Base-by-base conservation (phyloP, 352 stramenopile genomes). In the Globisporangium nodosum region DNA sequence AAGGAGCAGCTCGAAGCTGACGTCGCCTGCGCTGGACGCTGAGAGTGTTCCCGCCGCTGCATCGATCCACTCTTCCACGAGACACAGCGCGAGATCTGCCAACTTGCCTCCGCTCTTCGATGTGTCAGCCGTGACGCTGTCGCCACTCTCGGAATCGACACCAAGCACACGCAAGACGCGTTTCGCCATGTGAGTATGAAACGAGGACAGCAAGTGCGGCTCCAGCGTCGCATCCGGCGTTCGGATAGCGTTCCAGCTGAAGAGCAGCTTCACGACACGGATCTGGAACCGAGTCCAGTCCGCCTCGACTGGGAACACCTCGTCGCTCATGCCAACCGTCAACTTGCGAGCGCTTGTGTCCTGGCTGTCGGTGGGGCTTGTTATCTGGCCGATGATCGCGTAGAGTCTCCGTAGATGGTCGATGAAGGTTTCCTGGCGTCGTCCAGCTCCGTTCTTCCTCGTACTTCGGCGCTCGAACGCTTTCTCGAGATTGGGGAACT, bases 1-100 rank as follows among this genome's bases (percentile, higher is more conserved):
- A 21, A 74, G 60, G 16, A 67, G 20, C 0, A 78, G 24, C 54
- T 78, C 61, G 52, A 64, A 70, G 1, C 45, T 21, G 27, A 65
- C 64, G n/a, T 20, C 35, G 30, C n/a, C 1, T 11, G n/a, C 20
- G 4, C 5, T 30, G 9, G 45, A 24, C 11, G 7, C 12, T 49
- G 45, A 42, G 15, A 30, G 9, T 30, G 45, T 2, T 33, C 12
- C 11, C 43, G 3, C 2, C 13, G 15, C 35, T 43, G 39, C 16
- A 5, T 48, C 27, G 31, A 48, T 9, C 53, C 53, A 65, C 24
- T 63, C 40, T 11, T 49, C 6, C 31, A 50, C 30, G 3, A 69
- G 40, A 43, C 30, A 50, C 16, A 30, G 24, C 20, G 50, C 58
- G 6, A 69, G 51, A 12, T 56, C 48, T 3, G 33, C 16, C 12